These are phyloP conservation scores for Liriodendron chinense DNA, from an alignment of 164 flowering plant genomes.

Conservation along the genomic window DNA sequence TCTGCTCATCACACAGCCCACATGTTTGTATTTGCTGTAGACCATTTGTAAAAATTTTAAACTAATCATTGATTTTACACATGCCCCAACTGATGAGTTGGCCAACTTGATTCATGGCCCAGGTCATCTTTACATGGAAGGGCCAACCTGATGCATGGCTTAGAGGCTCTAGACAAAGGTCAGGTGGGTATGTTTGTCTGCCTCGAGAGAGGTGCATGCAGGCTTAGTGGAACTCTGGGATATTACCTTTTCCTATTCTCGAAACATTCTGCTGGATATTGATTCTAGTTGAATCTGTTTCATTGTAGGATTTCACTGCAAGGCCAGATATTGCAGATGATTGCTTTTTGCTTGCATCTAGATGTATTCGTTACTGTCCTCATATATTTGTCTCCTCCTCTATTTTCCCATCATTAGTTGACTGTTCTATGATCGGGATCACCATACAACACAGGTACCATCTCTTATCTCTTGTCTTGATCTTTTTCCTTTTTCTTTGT, in stretches of 20 bases:
- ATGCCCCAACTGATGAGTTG: too few relatives aligned
- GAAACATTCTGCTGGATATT: neutral
- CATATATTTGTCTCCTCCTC: conserved; percentile 81
- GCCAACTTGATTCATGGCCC: too few relatives aligned
- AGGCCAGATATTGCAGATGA: conserved; percentile 98
- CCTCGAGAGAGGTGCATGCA: too few relatives aligned
- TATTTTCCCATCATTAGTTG: conserved; percentile 72
- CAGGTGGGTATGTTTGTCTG: neutral
- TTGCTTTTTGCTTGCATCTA: conserved; percentile 92
- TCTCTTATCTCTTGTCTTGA: conserved; percentile 11
- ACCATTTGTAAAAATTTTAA: too few relatives aligned
- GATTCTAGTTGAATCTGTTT: conserved; percentile 1
- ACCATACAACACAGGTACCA: conserved; percentile 92
- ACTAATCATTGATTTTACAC: too few relatives aligned
- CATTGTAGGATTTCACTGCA: conserved; percentile 75
- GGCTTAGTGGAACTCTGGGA: neutral
- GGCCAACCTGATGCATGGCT: too few relatives aligned
- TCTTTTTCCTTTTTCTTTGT: neutral
- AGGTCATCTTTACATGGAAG: too few relatives aligned
- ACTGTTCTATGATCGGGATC: conserved; percentile 87
- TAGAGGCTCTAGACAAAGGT: too few relatives aligned
- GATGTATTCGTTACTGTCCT: conserved; percentile 97
- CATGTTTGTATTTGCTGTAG: too few relatives aligned
- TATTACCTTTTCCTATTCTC: neutral
- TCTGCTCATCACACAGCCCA: too few relatives aligned